These are phyloP conservation scores for Podila epigama DNA, from an alignment of 192 early-diverging fungal species.

Conservation along the genomic window DNA sequence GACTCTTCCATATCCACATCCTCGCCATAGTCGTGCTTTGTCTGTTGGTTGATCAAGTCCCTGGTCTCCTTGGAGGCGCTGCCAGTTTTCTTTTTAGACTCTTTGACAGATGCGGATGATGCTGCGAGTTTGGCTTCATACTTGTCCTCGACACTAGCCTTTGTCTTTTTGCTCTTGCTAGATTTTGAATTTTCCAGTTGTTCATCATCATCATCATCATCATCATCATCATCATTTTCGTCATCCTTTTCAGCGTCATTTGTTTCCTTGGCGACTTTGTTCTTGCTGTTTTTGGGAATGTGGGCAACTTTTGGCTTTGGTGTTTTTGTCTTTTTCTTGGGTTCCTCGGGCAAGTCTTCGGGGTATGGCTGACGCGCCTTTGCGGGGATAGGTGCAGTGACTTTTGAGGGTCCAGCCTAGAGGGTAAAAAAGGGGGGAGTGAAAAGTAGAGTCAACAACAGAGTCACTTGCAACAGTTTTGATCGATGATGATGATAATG, in stretches of 20 bases:
- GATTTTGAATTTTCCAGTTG: background rate
- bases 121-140: slow-evolving; percentile 37
- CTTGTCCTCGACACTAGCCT: slow-evolving; percentile 27
- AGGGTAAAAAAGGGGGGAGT: background rate
- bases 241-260: background rate
- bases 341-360: slow-evolving; percentile 21
- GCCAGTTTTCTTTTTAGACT: slow-evolving; percentile 19
- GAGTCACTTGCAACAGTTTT: too few relatives aligned
- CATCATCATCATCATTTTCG: slow-evolving; percentile 8
- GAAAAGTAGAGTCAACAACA: slow-evolving; percentile 13
- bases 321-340: slow-evolving; percentile 39
- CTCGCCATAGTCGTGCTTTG: slow-evolving; percentile 42
- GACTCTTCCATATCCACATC: slow-evolving; percentile 42
- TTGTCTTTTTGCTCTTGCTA: slow-evolving; percentile 24
- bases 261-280: background rate
- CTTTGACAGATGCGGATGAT: slow-evolving; percentile 20
- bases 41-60: slow-evolving; percentile 26
- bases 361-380: slow-evolving; percentile 42
- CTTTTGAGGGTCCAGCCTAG: slow-evolving; percentile 45
- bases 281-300: slow-evolving; percentile 40
- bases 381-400: slow-evolving; percentile 22
- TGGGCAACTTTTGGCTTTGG: slow-evolving; percentile 35
- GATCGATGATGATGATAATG: too few relatives aligned
- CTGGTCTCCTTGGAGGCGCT: slow-evolving; percentile 41
- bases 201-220: slow-evolving; percentile 10